phyloP scores from a whole-genome alignment of 2,329 filamentous ascomycete genomes.

The Trichoderma simmonsii region DNA sequence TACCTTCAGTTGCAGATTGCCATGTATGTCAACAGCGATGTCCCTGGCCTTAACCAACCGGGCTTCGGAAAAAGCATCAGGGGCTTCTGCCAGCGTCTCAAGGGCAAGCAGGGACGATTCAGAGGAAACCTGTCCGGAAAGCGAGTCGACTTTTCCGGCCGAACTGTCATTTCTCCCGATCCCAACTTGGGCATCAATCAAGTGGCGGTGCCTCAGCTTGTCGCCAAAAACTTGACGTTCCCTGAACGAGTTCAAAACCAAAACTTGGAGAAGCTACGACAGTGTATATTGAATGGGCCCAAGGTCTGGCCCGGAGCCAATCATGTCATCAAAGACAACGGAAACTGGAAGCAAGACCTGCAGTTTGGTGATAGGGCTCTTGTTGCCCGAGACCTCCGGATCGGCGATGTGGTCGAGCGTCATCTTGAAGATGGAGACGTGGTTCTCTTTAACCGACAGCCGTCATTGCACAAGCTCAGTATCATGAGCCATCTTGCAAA shows the following conservation, averaged over 20 bases:
- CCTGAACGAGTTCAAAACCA: conserved; percentile 82
- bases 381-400: conserved; percentile 69
- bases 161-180: conserved; percentile 96
- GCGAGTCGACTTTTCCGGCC: conserved; percentile 95
- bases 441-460: conserved; percentile 96
- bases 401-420: conserved; percentile 88
- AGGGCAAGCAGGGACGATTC: conserved; percentile 96
- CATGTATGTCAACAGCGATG: conserved; percentile 97
- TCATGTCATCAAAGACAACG: conserved; percentile 65
- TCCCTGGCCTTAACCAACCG: conserved; percentile 85
- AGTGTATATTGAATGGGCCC: conserved; percentile 71
- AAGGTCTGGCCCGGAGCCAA: conserved; percentile 86
- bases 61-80: conserved; percentile 85
- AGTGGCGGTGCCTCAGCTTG: conserved; percentile 83
- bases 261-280: conserved; percentile 78
- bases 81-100: conserved; percentile 91
- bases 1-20: conserved; percentile 93
- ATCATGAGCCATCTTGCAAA: conserved; percentile 96
- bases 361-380: conserved; percentile 69
- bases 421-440: conserved; percentile 95
- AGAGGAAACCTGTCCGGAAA: conserved; percentile 96
- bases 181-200: conserved; percentile 92
- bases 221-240: conserved; percentile 96
- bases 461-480: conserved; percentile 96
- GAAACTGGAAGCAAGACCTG: conserved; percentile 67